Conservation (phyloP, 306 rosid species). For the Lupinus albus region DNA sequence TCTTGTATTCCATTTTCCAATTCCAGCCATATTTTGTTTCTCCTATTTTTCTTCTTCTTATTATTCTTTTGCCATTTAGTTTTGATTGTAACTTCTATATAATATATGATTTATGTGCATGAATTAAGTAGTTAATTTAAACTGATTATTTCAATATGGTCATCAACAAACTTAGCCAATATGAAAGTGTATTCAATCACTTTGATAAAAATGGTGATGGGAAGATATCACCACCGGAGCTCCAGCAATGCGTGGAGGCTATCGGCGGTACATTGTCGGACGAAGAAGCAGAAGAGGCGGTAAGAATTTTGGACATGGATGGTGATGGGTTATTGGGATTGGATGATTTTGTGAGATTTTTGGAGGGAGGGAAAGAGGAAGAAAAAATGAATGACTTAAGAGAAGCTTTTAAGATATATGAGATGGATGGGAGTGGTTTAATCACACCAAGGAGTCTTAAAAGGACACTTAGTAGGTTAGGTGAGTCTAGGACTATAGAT, state of each 20-base stretch:
- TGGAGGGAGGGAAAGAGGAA: constrained; percentile 74
- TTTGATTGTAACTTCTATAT: background rate
- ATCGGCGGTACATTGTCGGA: constrained; percentile 57
- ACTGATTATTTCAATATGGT: background rate
- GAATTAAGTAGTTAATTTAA: background rate
- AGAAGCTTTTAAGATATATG: constrained; percentile 84
- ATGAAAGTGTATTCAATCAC: constrained; percentile 62
- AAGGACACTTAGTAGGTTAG: constrained; percentile 69
- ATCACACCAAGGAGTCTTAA: constrained; percentile 77
- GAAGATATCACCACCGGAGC: constrained; percentile 66
- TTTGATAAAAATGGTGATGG: constrained; percentile 73
- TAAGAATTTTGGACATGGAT: constrained; percentile 51
- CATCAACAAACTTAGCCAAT: constrained; percentile 57
- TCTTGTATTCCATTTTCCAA: background rate
- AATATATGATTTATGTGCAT: background rate
- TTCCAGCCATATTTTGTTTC: background rate
- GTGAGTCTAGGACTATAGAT: constrained; percentile 61
- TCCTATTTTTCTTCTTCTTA: background rate
- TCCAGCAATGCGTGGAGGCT: constrained; percentile 54
- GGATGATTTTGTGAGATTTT: constrained; percentile 69
- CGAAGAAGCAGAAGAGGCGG: constrained; percentile 54
- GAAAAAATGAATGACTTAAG: constrained; percentile 62
- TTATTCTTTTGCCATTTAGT: constrained; percentile 1
- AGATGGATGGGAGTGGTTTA: constrained; percentile 68
- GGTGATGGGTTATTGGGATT: constrained; percentile 66